Percentiles rank a stretch among this genome's conserved stretches.
Evolutionary conservation across 371 early-diverging fungal genomes (phyloP).

Genomic region (Mortierella sp.): DNA sequence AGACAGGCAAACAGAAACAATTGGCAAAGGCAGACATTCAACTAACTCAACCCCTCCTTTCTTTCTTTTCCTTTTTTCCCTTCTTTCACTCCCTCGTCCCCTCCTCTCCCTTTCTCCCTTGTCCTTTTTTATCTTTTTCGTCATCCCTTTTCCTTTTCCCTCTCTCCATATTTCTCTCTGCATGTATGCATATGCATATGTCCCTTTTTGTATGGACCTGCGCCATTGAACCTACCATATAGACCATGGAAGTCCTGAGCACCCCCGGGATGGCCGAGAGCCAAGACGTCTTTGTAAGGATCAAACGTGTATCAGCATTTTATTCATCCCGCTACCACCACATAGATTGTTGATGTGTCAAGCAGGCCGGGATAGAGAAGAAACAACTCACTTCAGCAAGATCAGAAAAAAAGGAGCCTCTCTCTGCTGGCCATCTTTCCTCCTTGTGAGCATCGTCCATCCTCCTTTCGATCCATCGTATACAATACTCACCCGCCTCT

Average conservation of each 20-base stretch:
- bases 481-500: neutral
- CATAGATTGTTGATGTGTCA: slow-evolving; percentile 5
- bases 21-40: neutral
- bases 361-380: neutral
- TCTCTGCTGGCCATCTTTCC: neutral
- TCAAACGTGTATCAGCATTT: slow-evolving; percentile 7
- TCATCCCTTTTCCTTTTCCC: neutral
- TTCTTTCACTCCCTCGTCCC: neutral
- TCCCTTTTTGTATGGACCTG: slow-evolving; percentile 11
- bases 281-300: slow-evolving; percentile 13
- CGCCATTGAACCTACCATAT: neutral
- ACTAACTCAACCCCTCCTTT: neutral
- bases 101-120: neutral
- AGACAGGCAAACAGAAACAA: neutral
- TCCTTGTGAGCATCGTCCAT: neutral
- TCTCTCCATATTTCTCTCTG: neutral
- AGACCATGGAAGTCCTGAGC: slow-evolving; percentile 13
- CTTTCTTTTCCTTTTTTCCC: neutral
- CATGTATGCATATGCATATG: neutral
- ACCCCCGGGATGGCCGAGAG: slow-evolving; percentile 2
- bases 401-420: slow-evolving; percentile 1
- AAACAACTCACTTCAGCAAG: neutral
- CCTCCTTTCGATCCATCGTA: neutral
- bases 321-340: neutral
- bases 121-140: neutral